A percentile compares a stretch with the other conserved stretches of the same genome.
Evolutionary conservation across 2,329 filamentous ascomycete genomes (phyloP).

Genomic region (Colletotrichum nymphaeae): DNA sequence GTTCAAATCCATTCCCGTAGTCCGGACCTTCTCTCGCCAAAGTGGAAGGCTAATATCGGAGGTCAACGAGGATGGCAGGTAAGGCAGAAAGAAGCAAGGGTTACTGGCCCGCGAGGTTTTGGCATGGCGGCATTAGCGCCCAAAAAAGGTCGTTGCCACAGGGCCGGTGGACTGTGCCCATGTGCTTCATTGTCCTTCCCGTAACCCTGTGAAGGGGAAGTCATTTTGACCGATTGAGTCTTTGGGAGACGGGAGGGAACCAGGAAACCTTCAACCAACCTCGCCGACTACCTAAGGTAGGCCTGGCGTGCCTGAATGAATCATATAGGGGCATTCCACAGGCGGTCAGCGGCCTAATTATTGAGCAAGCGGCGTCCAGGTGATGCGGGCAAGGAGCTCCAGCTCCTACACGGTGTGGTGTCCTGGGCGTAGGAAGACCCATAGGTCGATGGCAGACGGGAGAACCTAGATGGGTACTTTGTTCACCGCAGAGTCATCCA

Average conservation of each 20-base stretch:
- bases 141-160: conserved; percentile 4
- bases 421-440: too few species aligned
- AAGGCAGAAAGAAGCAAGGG: not conserved
- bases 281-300: not conserved
- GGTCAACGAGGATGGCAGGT: not conserved
- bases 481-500: not conserved
- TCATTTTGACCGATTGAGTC: not conserved
- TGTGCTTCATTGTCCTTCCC: not conserved
- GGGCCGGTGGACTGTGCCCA: not conserved
- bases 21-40: not conserved
- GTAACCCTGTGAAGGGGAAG: not conserved
- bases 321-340: not conserved
- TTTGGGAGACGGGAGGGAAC: not conserved
- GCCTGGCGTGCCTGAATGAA: not conserved
- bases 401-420: not conserved
- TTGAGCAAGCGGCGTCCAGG: not conserved
- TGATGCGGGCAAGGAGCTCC: not conserved
- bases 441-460: not conserved
- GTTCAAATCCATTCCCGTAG: not conserved
- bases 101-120: not conserved
- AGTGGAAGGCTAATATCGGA: not conserved
- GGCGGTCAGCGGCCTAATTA: not conserved
- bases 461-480: not conserved
- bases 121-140: conserved; percentile 20
- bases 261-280: not conserved